Conservation (phyloP, 2,329 filamentous ascomycete species). For the Beauveria varroae region DNA sequence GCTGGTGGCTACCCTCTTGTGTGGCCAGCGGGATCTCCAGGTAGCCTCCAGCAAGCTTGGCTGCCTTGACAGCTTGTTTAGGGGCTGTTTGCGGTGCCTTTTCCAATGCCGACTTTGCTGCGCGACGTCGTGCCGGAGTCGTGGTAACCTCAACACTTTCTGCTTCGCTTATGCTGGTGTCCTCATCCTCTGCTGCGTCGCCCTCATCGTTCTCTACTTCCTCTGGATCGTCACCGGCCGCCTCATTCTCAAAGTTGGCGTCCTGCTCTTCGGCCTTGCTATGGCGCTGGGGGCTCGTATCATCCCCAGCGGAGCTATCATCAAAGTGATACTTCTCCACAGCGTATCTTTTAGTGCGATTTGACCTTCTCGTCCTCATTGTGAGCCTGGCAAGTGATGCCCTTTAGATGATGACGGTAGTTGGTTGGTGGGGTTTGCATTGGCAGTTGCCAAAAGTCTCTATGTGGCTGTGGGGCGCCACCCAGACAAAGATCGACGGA, state of each 20-base stretch:
- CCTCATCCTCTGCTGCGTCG: conserved; percentile 26
- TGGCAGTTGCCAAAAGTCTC: not conserved
- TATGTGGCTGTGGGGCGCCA: conserved; percentile 3
- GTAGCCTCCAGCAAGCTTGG: conserved; percentile 18
- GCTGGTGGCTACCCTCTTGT: conserved; percentile 22
- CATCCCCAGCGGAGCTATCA: conserved; percentile 23
- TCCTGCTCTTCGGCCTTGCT: conserved; percentile 21
- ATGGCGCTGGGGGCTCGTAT: conserved; percentile 16
- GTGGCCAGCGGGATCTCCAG: conserved; percentile 27
- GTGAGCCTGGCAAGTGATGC: not conserved
- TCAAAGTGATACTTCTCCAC: conserved; percentile 29
- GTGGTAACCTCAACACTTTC: conserved; percentile 14
- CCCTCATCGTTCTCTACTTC: conserved; percentile 16
- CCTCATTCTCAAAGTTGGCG: conserved; percentile 21
- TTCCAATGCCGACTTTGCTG: not conserved
- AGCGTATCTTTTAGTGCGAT: conserved; percentile 27
- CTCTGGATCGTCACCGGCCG: conserved; percentile 16
- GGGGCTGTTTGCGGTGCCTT: conserved; percentile 21
- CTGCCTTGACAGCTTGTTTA: conserved; percentile 17
- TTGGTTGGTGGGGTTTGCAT: not conserved
- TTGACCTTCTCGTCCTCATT: conserved; percentile 32
- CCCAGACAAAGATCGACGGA: not conserved
- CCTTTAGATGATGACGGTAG: not conserved
- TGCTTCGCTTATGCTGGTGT: conserved; percentile 23
- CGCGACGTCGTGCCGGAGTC: not conserved